phyloP scores from a whole-genome alignment of 176 grass and related monocot genomes.

The Triticum urartu region DNA sequence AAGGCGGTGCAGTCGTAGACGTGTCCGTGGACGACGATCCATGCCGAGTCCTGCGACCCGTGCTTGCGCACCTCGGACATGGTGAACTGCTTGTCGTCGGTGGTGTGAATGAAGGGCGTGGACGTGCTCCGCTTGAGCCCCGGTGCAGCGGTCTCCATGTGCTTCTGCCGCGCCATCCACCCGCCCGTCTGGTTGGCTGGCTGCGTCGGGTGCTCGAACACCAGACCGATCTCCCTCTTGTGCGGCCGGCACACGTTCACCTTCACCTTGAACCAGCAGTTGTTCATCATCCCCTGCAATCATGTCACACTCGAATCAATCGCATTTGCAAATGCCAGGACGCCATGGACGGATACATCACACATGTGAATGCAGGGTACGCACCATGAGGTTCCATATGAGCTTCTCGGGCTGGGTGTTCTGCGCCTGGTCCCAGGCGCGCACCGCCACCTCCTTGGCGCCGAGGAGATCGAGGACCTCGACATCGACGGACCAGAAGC shows the following conservation, averaged over 20 bases:
- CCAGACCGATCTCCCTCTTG: slow-evolving; percentile 74
- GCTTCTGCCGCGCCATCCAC: slow-evolving; percentile 94
- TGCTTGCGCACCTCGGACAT: slow-evolving; percentile 86
- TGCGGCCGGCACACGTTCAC: slow-evolving; percentile 80
- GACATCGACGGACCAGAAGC: slow-evolving; percentile 91
- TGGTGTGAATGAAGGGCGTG: slow-evolving; percentile 62
- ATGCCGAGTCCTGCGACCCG: slow-evolving; percentile 60
- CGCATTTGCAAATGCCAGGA: not conserved
- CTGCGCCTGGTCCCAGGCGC: slow-evolving; percentile 82
- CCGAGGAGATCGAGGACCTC: slow-evolving; percentile 82
- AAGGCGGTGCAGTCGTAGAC: slow-evolving; percentile 90
- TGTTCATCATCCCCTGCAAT: slow-evolving; percentile 97
- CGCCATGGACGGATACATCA: not conserved
- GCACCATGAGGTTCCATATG: slow-evolving; percentile 96
- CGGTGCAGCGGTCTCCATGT: slow-evolving; percentile 58
- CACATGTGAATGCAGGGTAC: not conserved
- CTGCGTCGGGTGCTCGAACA: slow-evolving; percentile 93
- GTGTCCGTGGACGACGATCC: slow-evolving; percentile 89
- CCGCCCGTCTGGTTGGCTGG: slow-evolving; percentile 71
- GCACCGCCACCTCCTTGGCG: slow-evolving; percentile 87
- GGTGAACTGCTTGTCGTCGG: slow-evolving; percentile 45
- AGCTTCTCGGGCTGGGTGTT: slow-evolving; percentile 94
- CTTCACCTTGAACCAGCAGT: slow-evolving; percentile 98
- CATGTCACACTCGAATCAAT: not conserved
- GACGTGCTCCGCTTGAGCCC: slow-evolving; percentile 77